Conservation (phyloP, 257 asterid species). For the Nicotiana obtusifolia region DNA sequence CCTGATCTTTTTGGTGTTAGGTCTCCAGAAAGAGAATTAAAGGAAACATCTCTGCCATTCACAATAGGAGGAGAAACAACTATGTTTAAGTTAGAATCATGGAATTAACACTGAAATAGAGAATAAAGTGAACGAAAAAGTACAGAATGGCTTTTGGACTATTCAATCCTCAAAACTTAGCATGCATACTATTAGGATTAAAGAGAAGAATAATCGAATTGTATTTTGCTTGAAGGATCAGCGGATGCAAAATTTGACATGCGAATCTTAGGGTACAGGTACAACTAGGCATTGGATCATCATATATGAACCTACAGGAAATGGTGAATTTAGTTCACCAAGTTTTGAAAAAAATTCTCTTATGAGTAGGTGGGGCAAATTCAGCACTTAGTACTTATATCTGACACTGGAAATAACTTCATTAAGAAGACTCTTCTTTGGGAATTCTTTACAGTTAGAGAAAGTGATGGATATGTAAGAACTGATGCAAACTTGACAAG, state of each 20-base stretch:
- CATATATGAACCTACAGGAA: not conserved
- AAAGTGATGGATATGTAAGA: not conserved
- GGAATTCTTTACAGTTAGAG: not conserved
- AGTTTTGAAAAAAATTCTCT: not conserved
- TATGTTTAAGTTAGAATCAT: not conserved
- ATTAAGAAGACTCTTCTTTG: not conserved
- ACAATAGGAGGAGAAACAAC: not conserved
- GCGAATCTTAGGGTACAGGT: not conserved
- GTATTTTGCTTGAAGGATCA: not conserved
- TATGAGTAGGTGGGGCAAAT: not conserved
- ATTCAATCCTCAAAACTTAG: not conserved
- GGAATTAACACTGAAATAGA: not conserved
- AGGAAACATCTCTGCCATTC: slow-evolving; percentile 56
- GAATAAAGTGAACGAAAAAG: not conserved
- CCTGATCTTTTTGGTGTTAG: slow-evolving; percentile 27
- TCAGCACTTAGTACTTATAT: not conserved
- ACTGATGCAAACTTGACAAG: not conserved
- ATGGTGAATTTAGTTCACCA: not conserved
- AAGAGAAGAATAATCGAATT: no score
- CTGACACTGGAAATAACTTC: not conserved
- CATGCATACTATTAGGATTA: not conserved
- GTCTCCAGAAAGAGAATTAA: slow-evolving; percentile 49
- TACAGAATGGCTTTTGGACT: not conserved
- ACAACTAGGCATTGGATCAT: not conserved
- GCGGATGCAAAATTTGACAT: not conserved